Evolutionary conservation across 106 monocot species (phyloP), one percentile per base, ranked within the genome.

Genomic region (Phalaenopsis equestris): DNA sequence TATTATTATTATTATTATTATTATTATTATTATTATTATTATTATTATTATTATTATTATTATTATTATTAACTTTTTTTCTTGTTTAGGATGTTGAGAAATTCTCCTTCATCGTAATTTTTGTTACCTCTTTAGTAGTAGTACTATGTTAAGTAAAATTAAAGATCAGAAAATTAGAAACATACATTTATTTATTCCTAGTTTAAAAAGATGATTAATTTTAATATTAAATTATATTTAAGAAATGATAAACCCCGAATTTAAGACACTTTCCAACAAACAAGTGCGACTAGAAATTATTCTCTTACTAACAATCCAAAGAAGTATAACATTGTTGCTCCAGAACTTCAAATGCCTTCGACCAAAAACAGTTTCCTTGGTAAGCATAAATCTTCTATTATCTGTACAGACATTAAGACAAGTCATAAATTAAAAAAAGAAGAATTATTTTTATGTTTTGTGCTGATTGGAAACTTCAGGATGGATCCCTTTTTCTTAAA

Each of bases 281-380:
- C 8, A 24, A 65, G 4, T 72, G 41, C 23, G 41, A 72, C 72
- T 72, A 52, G 72, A 14, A 72, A 41, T 75, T 5, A 21, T 52
- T 52, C 52, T 43, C 41, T 75, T 75, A 87, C 88, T 85, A 18
- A 91, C 91, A 67, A 80, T 80, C 86, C 82, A 91, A 9, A 77
- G 85, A 24, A 89, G 85, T 18, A 77, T 52, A 30, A 6, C 5
- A 30, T 83, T 3, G n/a, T 83, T 56, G 45, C 88, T 91, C 91
- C 91, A 91, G 24, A 73, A 76, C 56, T 81, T 85, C 79, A 91
- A 30, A 65, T 91, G 88, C 17, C 91, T 75, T 68, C 56, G 79
- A 8, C 88, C 91, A 76, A 88, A 91, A 2, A 83, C 81, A 30
- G 91, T 91, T 58, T 91, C 75, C 3, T 79, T 79, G 39, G 79